Conservation (phyloP, 192 early-diverging fungal species). For the Umbelopsis sp. region DNA sequence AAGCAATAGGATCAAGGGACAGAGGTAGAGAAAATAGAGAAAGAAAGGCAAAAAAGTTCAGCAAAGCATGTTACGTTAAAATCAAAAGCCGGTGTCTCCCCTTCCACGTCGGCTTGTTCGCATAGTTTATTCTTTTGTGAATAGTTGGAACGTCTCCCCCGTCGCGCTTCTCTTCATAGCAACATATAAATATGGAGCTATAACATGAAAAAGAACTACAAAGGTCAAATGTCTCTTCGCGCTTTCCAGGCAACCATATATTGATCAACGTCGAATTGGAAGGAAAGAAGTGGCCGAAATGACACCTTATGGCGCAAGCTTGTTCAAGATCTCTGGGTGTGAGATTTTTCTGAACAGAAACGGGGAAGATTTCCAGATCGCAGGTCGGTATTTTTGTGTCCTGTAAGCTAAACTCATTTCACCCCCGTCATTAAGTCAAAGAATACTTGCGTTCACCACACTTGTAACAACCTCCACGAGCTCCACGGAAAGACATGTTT, state of each 20-base stretch:
- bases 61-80: conserved; percentile 10
- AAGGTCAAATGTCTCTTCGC: too few species aligned
- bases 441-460: conserved; percentile 44
- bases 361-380: neutral
- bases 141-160: conserved; percentile 20
- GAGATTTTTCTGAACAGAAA: too few species aligned
- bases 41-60: conserved; percentile 20
- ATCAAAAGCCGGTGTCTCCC: conserved; percentile 1
- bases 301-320: conserved; percentile 19
- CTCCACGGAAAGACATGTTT: conserved; percentile 38
- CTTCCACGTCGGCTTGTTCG: conserved; percentile 19
- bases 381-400: neutral
- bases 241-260: neutral
- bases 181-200: conserved; percentile 22
- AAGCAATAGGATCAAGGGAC: neutral
- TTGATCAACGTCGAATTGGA: neutral
- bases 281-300: neutral
- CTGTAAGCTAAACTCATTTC: too few species aligned
- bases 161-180: conserved; percentile 19
- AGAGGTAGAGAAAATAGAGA: conserved; percentile 21
- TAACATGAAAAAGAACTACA: neutral
- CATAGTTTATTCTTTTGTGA: conserved; percentile 11
- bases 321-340: neutral
- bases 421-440: neutral
- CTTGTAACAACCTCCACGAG: conserved; percentile 41